Evolutionary conservation across 805 yeast genomes (phyloP).

Genomic region (Cyberlindnera veronae): DNA sequence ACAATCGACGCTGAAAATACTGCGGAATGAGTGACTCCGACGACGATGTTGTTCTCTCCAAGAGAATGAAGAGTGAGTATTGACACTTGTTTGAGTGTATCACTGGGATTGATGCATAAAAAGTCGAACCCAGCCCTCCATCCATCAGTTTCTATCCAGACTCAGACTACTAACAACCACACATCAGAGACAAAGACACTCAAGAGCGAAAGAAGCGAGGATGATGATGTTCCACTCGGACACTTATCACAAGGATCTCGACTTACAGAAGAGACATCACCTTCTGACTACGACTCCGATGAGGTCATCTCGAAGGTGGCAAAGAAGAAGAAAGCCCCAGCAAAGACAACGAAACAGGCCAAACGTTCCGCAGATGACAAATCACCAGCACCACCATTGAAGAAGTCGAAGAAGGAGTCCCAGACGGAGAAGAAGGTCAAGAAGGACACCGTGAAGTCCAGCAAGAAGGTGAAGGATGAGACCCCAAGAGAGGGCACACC

Average conservation of each 20-base stretch:
- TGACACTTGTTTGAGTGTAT: too few species aligned
- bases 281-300: slow-evolving; percentile 27
- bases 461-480: slow-evolving; percentile 4
- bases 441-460: slow-evolving; percentile 2
- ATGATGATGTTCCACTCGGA: slow-evolving; percentile 24
- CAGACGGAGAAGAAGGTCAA: slow-evolving; percentile 14
- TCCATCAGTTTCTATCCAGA: too few species aligned
- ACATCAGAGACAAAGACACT: neutral
- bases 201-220: slow-evolving; percentile 14
- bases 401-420: slow-evolving; percentile 12
- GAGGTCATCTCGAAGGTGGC: slow-evolving; percentile 12
- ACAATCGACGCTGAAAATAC: too few species aligned
- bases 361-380: slow-evolving; percentile 9
- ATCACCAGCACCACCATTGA: slow-evolving; percentile 2
- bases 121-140: too few species aligned
- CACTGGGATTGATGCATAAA: too few species aligned
- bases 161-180: too few species aligned
- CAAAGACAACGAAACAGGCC: slow-evolving; percentile 1
- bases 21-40: slow-evolving; percentile 28
- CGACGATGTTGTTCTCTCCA: slow-evolving; percentile 30
- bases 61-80: slow-evolving; percentile 23
- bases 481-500: slow-evolving; percentile 26
- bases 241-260: slow-evolving; percentile 13
- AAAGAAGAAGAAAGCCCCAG: slow-evolving; percentile 1
- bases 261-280: slow-evolving; percentile 15